Base-by-base conservation (phyloP, 2,329 filamentous ascomycete species). In the Cladophialophora psammophila region DNA sequence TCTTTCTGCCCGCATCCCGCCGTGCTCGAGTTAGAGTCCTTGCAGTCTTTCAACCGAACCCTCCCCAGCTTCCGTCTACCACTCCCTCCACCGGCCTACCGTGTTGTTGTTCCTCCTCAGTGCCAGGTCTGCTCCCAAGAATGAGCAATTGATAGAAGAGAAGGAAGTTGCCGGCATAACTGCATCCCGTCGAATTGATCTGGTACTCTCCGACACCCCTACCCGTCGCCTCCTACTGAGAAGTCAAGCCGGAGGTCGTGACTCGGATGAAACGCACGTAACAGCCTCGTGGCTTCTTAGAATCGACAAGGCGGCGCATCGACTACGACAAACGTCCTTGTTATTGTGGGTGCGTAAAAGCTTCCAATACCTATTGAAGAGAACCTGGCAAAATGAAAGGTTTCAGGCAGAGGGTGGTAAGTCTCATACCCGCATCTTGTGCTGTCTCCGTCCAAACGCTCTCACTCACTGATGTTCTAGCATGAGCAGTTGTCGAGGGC, bases 321-420 rank as follows among this genome's bases (percentile, higher is more conserved):
- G 38, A 63, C 50, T 54, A 54, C 60, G 48, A 38, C 68, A 53
- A 52, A 15, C 38, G 20, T 60, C 48, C 52, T 63, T 34, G 36
- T n/a, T 13, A 35, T 53, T 35, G 56, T 20, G 34, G 40, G 32
- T 66, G 61, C 50, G 62, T 68, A 67, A 60, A 35, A 61, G 15
- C 31, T 13, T 61, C 31, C 9, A 10, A 26, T 53, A 26, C 26
- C 26, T 26, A 42, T n/a, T 52, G 36, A 31, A 65, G 72, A 60
- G 64, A 70, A 66, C 75, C 75, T 72, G 81, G 80, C 81, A 91
- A 86, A 82, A 97, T 98, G 94, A 97, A 97, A 85, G 91, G 93
- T 80, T 96, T 98, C 82, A 91, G 93, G 83, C 93, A 96, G 86
- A 92, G 92, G 91, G 93, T 97, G 86, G 93, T 97, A 88, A 86